These are phyloP conservation scores for Hylodesmum podocarpum DNA, from an alignment of 306 rosid species.

Conservation along the genomic window DNA sequence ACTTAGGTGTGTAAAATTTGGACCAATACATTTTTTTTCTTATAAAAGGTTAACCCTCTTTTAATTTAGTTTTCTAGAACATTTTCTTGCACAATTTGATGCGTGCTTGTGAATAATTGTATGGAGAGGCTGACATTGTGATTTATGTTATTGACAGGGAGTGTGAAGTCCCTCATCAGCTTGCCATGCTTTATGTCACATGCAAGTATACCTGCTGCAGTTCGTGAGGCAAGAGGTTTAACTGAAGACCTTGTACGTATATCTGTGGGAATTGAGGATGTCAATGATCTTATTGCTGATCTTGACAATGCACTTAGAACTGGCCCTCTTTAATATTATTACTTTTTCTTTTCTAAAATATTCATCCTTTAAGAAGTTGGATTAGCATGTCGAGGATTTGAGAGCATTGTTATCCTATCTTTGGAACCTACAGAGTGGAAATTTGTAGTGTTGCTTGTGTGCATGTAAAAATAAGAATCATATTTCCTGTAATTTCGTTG, in stretches of 20 bases:
- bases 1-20: too few relatives aligned
- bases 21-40: too few relatives aligned
- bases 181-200: conserved; percentile 63
- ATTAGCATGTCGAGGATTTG: background rate
- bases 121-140: background rate
- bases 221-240: conserved; percentile 81
- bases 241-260: conserved; percentile 69
- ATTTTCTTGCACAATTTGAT: background rate
- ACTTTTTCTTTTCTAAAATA: background rate
- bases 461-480: background rate
- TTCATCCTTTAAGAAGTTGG: background rate
- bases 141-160: conserved; percentile 50
- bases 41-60: too few relatives aligned
- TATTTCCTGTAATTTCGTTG: background rate
- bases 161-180: conserved; percentile 91
- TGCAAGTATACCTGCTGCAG: conserved; percentile 79
- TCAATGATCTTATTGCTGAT: conserved; percentile 71
- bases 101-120: background rate
- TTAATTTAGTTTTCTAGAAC: too few relatives aligned
- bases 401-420: background rate
- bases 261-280: conserved; percentile 90
- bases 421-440: background rate
- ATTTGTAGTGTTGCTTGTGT: background rate
- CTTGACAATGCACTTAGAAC: conserved; percentile 66
- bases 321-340: conserved; percentile 44